Evolutionary conservation across 148 eudicot species (phyloP).

Genomic region (Suaeda aralocaspica): DNA sequence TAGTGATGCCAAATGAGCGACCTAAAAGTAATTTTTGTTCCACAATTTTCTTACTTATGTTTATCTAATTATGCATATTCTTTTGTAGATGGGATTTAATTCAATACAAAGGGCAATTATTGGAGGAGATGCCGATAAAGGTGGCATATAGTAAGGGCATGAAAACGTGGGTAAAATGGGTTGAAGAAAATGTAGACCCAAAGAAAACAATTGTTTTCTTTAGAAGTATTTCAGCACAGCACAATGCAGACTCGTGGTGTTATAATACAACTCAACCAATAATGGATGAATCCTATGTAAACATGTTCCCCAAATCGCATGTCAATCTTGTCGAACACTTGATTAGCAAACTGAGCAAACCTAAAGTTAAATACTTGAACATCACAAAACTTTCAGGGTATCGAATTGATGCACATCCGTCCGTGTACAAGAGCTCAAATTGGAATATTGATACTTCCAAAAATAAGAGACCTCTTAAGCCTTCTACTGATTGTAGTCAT

Average conservation of each 20-base stretch:
- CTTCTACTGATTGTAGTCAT: slow-evolving; percentile 37
- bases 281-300: slow-evolving; percentile 1
- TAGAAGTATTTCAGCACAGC: slow-evolving; percentile 19
- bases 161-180: slow-evolving; percentile 36
- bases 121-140: slow-evolving; percentile 27
- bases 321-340: slow-evolving; percentile 7
- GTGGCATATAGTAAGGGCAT: slow-evolving; percentile 33
- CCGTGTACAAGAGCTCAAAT: slow-evolving; percentile 8
- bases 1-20: no score
- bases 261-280: slow-evolving; percentile 15
- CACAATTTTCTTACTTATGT: no score
- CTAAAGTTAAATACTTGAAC: slow-evolving; percentile 29
- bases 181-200: background rate
- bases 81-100: slow-evolving; percentile 39
- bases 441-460: slow-evolving; percentile 11
- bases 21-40: no score
- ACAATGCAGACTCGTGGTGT: slow-evolving; percentile 17
- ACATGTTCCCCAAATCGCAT: slow-evolving; percentile 5
- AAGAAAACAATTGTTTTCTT: slow-evolving; percentile 11
- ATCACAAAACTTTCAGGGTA: slow-evolving; percentile 31
- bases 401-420: slow-evolving; percentile 34
- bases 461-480: background rate
- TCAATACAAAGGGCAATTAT: slow-evolving; percentile 22
- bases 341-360: background rate
- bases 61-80: no score